Percentiles rank a stretch among this genome's conserved stretches.
Conservation (phyloP, 2,329 filamentous ascomycete genomes). For the Ceratocystis colombiana region DNA sequence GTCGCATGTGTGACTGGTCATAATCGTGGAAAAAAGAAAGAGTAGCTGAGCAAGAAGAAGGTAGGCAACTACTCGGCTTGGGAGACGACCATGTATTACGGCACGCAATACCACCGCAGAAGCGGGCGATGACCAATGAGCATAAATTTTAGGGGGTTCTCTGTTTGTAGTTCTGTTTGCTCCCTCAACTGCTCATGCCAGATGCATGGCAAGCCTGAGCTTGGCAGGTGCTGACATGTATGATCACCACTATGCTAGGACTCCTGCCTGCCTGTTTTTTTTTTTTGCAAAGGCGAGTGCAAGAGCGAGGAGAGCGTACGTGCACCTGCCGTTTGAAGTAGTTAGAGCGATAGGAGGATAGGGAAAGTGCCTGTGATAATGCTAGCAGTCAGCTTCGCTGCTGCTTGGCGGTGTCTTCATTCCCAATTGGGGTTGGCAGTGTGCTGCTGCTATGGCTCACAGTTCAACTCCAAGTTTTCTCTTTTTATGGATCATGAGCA, state of each 20-base stretch:
- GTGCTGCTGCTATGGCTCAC: neutral
- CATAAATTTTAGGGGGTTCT: neutral
- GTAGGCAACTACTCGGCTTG: neutral
- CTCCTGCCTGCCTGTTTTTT: neutral
- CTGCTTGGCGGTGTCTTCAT: neutral
- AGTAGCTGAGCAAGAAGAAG: neutral
- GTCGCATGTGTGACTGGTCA: neutral
- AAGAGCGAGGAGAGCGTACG: neutral
- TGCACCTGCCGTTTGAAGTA: neutral
- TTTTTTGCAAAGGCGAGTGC: neutral
- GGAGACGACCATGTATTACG: neutral
- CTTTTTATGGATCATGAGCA: neutral
- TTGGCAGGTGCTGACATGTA: slow-evolving; percentile 1
- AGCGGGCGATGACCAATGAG: neutral
- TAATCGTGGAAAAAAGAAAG: neutral
- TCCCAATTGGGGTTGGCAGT: neutral
- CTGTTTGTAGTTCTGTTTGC: neutral
- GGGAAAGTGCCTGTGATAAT: slow-evolving; percentile 9
- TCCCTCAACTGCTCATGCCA: neutral
- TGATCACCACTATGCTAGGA: neutral
- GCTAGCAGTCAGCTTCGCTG: too few species aligned
- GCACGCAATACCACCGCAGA: neutral
- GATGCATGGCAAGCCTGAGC: neutral
- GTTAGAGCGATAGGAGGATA: neutral
- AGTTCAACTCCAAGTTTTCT: neutral